Conservation (phyloP, 2,329 filamentous ascomycete species). For the Fusarium cyanostomum region DNA sequence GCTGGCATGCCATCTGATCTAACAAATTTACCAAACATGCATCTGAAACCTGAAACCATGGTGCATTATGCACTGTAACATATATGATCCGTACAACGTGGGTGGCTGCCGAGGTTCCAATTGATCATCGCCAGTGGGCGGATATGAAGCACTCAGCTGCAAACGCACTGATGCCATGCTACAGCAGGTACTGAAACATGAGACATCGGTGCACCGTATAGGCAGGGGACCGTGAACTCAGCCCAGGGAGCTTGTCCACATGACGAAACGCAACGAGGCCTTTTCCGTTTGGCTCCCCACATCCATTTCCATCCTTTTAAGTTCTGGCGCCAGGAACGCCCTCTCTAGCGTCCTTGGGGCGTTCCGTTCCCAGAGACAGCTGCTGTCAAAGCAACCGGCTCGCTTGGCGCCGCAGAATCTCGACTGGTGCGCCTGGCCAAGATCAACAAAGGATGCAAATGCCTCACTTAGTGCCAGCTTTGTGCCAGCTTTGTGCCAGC, state of each 20-base stretch:
- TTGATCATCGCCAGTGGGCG: background rate
- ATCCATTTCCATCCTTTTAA: background rate
- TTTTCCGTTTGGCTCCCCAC: background rate
- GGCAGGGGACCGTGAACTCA: constrained; percentile 17
- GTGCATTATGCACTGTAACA: no score
- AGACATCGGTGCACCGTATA: constrained; percentile 26
- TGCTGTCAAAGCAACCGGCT: background rate
- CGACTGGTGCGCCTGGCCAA: no score
- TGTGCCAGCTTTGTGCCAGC: no score
- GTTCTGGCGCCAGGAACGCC: constrained; percentile 24
- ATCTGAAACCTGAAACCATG: no score
- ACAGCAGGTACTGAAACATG: background rate
- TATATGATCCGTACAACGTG: no score
- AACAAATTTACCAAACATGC: no score
- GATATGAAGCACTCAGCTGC: no score
- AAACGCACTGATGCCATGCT: no score
- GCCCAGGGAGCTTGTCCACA: constrained; percentile 1
- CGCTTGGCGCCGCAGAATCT: no score
- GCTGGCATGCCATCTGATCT: no score
- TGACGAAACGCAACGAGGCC: background rate
- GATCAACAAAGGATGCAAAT: background rate
- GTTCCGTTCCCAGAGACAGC: no score
- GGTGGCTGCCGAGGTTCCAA: background rate
- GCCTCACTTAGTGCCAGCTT: no score
- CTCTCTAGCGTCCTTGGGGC: background rate